These are phyloP conservation scores for Paraphaeosphaeria minitans DNA, from an alignment of 2,329 filamentous ascomycete species.

Conservation along the genomic window DNA sequence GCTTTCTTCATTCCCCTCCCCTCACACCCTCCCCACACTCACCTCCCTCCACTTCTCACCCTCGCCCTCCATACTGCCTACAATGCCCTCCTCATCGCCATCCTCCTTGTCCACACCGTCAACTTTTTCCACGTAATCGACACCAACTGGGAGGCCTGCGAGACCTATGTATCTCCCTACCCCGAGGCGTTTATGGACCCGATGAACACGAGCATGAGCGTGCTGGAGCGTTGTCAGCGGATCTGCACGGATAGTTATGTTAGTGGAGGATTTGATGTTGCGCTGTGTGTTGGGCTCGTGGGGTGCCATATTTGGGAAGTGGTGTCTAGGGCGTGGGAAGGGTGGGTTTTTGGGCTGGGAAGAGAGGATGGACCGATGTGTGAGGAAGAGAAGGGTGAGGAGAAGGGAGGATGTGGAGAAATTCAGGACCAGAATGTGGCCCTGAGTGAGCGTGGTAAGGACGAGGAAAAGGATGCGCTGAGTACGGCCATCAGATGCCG, in stretches of 20 bases:
- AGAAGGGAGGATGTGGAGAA: background rate
- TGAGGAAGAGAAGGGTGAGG: background rate
- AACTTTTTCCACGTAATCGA: constrained; percentile 17
- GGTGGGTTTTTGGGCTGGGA: background rate
- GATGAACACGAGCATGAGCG: background rate
- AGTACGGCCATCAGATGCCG: background rate
- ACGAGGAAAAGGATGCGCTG: background rate
- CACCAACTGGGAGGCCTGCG: constrained; percentile 14
- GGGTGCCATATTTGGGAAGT: constrained; percentile 7
- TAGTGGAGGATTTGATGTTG: constrained; percentile 11
- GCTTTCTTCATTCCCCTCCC: background rate
- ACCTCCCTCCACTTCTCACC: constrained; percentile 6
- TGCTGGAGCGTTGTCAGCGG: constrained; percentile 10
- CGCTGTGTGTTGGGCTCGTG: background rate
- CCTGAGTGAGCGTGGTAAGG: background rate
- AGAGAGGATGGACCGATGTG: background rate
- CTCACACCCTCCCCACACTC: background rate
- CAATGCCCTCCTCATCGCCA: constrained; percentile 11
- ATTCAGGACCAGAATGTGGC: background rate
- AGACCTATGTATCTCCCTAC: background rate
- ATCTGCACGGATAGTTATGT: constrained; percentile 17
- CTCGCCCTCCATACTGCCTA: constrained; percentile 11
- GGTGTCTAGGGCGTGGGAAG: background rate
- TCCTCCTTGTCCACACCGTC: constrained; percentile 15
- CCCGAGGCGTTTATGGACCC: background rate